Percentiles rank a stretch among this genome's conserved stretches.
Conservation (phyloP, 2,329 filamentous ascomycete genomes). For the Colletotrichum acutatum region DNA sequence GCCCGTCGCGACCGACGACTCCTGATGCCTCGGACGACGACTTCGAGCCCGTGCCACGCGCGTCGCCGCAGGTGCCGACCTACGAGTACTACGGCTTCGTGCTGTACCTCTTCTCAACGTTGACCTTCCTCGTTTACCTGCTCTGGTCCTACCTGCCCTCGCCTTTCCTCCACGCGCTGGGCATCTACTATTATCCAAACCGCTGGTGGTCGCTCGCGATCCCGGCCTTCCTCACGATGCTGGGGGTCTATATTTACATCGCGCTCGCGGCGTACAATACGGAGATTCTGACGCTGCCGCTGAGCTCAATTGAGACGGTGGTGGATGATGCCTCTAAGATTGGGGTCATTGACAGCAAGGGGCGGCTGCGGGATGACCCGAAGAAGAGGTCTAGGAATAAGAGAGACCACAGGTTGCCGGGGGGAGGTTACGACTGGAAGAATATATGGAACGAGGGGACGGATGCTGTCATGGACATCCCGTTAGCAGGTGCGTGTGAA, state of each 20-base stretch:
- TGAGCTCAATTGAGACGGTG: conserved; percentile 86
- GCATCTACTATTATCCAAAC: conserved; percentile 96
- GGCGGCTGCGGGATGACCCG: conserved; percentile 55
- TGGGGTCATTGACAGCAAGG: conserved; percentile 81
- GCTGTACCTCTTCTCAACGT: conserved; percentile 87
- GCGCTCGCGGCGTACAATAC: conserved; percentile 92
- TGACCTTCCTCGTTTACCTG: conserved; percentile 79
- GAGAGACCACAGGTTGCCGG: conserved; percentile 50
- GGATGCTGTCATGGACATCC: conserved; percentile 97
- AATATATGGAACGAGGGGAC: conserved; percentile 91
- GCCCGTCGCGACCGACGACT: conserved; percentile 91
- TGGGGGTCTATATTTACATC: conserved; percentile 91
- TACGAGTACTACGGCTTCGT: conserved; percentile 99
- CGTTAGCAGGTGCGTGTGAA: conserved; percentile 93
- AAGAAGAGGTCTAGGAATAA: conserved; percentile 44
- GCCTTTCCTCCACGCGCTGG: conserved; percentile 90
- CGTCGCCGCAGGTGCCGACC: conserved; percentile 93
- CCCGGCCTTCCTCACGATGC: conserved; percentile 89
- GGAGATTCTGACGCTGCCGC: conserved; percentile 83
- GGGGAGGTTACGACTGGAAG: conserved; percentile 74
- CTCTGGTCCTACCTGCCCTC: conserved; percentile 92
- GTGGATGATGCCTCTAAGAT: conserved; percentile 91
- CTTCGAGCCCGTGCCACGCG: conserved; percentile 80
- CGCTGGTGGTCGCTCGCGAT: conserved; percentile 97
- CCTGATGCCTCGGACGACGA: conserved; percentile 93